phyloP scores from a whole-genome alignment of 495 filamentous ascomycete species.

The Hypomontagnella submonticulosa region DNA sequence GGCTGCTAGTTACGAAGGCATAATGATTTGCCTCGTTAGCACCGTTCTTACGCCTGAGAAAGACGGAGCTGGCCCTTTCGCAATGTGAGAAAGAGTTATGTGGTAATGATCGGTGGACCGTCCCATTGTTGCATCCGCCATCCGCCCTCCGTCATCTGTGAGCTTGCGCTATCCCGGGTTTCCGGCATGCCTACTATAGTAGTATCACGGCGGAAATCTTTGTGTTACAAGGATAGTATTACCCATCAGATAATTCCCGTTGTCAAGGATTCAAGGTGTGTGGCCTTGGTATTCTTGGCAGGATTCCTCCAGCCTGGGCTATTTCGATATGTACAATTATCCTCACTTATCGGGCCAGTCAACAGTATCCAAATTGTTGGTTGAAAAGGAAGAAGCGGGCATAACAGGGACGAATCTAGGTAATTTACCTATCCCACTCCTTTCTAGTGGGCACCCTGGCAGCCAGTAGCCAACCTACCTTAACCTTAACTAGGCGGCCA shows the following conservation, averaged over 20 bases:
- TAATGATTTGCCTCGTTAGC: conserved; percentile 26
- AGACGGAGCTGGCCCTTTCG: conserved; percentile 12
- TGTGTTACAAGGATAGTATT: conserved; percentile 32
- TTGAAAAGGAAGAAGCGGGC: too few relatives aligned
- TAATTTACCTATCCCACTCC: too few relatives aligned
- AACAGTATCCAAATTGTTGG: too few relatives aligned
- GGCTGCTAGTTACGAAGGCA: conserved; percentile 9
- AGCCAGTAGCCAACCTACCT: too few relatives aligned
- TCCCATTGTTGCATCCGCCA: conserved; percentile 39
- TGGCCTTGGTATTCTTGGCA: conserved; percentile 26
- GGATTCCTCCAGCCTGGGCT: background rate
- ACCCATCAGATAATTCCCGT: conserved; percentile 32
- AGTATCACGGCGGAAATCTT: conserved; percentile 34
- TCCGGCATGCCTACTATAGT: conserved; percentile 27
- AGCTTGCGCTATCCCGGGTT: conserved; percentile 34
- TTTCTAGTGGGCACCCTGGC: too few relatives aligned
- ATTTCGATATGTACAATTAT: background rate
- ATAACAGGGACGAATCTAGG: too few relatives aligned
- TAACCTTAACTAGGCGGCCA: too few relatives aligned
- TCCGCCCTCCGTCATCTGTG: conserved; percentile 34
- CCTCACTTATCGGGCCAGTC: too few relatives aligned
- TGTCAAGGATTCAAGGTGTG: conserved; percentile 29
- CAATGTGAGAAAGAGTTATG: conserved; percentile 19
- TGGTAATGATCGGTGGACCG: conserved; percentile 21
- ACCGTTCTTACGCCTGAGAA: conserved; percentile 9